Percentiles rank a stretch among this genome's conserved stretches.
Evolutionary conservation across 371 early-diverging fungal species (phyloP).

Genomic region (Dentiscutata heterogama): DNA sequence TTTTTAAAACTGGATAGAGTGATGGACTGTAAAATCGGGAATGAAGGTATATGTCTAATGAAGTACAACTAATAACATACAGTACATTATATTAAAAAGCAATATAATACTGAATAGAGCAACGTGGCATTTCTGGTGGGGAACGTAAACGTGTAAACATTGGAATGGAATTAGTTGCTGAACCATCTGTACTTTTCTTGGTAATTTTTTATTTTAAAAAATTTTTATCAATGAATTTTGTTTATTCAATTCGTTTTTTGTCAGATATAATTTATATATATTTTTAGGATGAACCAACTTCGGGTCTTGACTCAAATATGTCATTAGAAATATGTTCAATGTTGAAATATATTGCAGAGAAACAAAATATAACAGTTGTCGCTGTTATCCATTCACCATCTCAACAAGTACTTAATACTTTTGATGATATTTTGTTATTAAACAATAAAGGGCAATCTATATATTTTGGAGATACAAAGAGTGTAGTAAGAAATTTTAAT

Average conservation of each 20-base stretch:
- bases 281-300: slow-evolving; percentile 75
- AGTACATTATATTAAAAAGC: too few relatives aligned
- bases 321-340: slow-evolving; percentile 90
- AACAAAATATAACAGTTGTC: slow-evolving; percentile 88
- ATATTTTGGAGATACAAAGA: slow-evolving; percentile 77
- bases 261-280: too few relatives aligned
- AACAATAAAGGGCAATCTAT: slow-evolving; percentile 84
- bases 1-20: slow-evolving; percentile 72
- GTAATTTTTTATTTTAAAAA: slow-evolving; percentile 50
- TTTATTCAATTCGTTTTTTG: background rate
- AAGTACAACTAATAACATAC: too few relatives aligned
- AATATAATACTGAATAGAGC: too few relatives aligned
- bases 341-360: slow-evolving; percentile 82
- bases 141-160: slow-evolving; percentile 90
- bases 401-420: slow-evolving; percentile 87
- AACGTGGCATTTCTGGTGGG: slow-evolving; percentile 87
- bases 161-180: slow-evolving; percentile 87
- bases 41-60: slow-evolving; percentile 54
- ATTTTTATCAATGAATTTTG: too few relatives aligned
- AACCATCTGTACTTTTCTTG: slow-evolving; percentile 79
- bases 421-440: slow-evolving; percentile 86
- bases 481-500: slow-evolving; percentile 66
- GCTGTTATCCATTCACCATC: slow-evolving; percentile 95
- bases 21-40: slow-evolving; percentile 73
- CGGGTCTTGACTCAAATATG: slow-evolving; percentile 92